Percentiles rank a stretch among this genome's conserved stretches.
These are phyloP conservation scores for Trametes versicolor DNA, from an alignment of 1,284 basidiomycete genomes.

Conservation along the genomic window DNA sequence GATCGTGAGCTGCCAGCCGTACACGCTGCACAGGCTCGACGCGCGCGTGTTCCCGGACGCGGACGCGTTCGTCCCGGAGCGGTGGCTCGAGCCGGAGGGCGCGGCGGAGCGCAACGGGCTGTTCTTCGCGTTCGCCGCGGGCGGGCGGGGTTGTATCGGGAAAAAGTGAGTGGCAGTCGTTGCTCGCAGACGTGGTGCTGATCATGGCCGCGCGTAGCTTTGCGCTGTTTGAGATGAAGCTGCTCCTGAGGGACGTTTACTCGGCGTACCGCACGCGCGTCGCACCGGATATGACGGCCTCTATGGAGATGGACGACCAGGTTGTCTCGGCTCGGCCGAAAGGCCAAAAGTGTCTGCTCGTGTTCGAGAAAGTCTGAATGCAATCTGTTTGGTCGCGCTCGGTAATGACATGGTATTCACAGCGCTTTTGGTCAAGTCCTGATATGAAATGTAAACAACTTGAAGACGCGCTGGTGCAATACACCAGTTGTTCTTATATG, in stretches of 20 bases:
- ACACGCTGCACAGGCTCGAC: constrained; percentile 88
- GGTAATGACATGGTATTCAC: too few relatives aligned
- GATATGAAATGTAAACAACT: too few relatives aligned
- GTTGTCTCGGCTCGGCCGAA: constrained; percentile 36
- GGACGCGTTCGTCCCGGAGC: constrained; percentile 85
- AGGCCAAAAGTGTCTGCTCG: constrained; percentile 35
- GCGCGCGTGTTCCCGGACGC: constrained; percentile 87
- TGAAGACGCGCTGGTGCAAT: too few relatives aligned
- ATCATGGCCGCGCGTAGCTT: constrained; percentile 24
- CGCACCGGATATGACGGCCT: constrained; percentile 37
- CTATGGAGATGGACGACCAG: constrained; percentile 40
- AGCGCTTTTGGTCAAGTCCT: too few relatives aligned
- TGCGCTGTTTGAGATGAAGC: constrained; percentile 40
- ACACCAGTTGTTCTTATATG: too few relatives aligned
- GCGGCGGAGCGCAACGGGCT: constrained; percentile 43
- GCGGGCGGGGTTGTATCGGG: constrained; percentile 40
- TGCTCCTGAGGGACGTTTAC: constrained; percentile 37
- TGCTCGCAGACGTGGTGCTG: not conserved
- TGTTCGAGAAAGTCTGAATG: constrained; percentile 29
- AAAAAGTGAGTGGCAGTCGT: constrained; percentile 33
- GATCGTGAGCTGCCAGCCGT: constrained; percentile 97
- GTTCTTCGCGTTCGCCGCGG: constrained; percentile 40
- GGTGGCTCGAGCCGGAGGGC: constrained; percentile 87
- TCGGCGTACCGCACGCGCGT: constrained; percentile 35
- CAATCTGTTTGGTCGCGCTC: too few relatives aligned